These are phyloP conservation scores for Plantago ovata DNA, from an alignment of 257 asterid species.

Conservation along the genomic window DNA sequence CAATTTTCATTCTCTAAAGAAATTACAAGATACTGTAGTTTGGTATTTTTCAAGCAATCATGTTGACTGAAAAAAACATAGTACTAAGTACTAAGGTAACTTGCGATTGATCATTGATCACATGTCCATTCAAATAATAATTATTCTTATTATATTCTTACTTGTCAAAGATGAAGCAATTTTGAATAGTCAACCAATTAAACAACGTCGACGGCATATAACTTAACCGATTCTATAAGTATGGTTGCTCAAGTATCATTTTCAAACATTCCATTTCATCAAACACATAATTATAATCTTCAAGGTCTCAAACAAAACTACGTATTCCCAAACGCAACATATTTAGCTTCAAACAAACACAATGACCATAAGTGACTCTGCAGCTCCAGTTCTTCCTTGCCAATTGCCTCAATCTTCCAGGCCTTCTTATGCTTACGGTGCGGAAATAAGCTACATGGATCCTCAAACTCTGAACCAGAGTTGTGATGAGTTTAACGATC, in stretches of 20 bases:
- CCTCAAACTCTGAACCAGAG: slow-evolving; percentile 1
- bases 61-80: too few species aligned
- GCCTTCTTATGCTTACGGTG: neutral
- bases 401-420: slow-evolving; percentile 9
- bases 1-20: too few species aligned
- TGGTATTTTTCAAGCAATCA: too few species aligned
- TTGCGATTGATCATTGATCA: neutral
- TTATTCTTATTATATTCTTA: neutral
- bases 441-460: neutral
- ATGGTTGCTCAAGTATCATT: neutral
- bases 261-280: neutral
- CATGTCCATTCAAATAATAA: neutral
- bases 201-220: neutral
- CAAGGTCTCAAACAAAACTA: neutral
- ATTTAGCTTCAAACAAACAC: neutral
- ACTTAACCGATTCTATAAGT: neutral
- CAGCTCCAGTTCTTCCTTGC: neutral
- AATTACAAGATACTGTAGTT: too few species aligned
- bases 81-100: neutral
- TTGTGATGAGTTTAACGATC: neutral
- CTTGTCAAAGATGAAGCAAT: slow-evolving; percentile 5
- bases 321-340: neutral
- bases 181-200: neutral
- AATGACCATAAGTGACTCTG: slow-evolving; percentile 6
- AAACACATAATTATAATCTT: neutral